These are phyloP conservation scores for Verticillium zaregamsianum DNA, from an alignment of 2,329 filamentous ascomycete genomes.

Conservation along the genomic window DNA sequence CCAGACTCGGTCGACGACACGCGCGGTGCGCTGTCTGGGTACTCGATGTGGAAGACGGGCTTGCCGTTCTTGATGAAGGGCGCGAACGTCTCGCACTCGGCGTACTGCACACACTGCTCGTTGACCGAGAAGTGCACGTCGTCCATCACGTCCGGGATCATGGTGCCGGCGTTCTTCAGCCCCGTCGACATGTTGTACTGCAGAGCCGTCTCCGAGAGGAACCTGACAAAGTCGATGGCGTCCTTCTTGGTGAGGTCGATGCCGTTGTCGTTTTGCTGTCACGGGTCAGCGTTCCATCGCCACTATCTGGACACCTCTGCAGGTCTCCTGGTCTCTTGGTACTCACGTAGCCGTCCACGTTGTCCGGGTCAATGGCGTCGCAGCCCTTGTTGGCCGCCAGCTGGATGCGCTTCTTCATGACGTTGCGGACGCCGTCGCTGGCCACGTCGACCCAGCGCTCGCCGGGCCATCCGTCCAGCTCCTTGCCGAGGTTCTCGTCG, in stretches of 20 bases:
- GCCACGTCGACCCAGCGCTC: slow-evolving; percentile 64
- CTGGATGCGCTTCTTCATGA: slow-evolving; percentile 60
- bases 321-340: not conserved
- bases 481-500: slow-evolving; percentile 50
- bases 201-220: slow-evolving; percentile 52
- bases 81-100: slow-evolving; percentile 55
- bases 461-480: slow-evolving; percentile 59
- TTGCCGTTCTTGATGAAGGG: slow-evolving; percentile 57
- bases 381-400: slow-evolving; percentile 59
- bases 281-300: not conserved
- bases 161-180: slow-evolving; percentile 63
- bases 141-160: slow-evolving; percentile 44
- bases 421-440: slow-evolving; percentile 53
- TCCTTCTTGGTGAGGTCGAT: slow-evolving; percentile 53
- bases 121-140: slow-evolving; percentile 64
- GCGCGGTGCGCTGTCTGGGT: slow-evolving; percentile 46
- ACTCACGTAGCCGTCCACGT: slow-evolving; percentile 61
- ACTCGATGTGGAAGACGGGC: slow-evolving; percentile 72
- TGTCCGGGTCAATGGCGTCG: slow-evolving; percentile 67
- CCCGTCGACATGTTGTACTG: slow-evolving; percentile 56
- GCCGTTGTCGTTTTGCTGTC: slow-evolving; percentile 55
- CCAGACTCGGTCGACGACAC: slow-evolving; percentile 28
- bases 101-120: slow-evolving; percentile 61
- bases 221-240: slow-evolving; percentile 55
- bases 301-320: too few species aligned